Evolutionary conservation across 176 grass and related monocot species (phyloP), one percentile per base, ranked within the genome.

Genomic region (Zoysia pacifica): DNA sequence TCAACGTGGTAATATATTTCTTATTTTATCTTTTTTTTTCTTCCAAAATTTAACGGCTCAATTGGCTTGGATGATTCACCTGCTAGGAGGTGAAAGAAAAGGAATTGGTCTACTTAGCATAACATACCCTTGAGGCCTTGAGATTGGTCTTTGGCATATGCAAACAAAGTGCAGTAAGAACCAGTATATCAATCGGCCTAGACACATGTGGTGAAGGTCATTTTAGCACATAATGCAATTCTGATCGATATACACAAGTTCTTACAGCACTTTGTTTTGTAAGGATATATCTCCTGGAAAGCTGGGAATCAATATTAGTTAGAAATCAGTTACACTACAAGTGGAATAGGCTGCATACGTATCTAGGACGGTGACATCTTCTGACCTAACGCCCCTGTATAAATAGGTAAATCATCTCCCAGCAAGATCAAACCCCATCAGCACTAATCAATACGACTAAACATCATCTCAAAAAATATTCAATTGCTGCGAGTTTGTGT

Each of bases 381-480:
- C 15, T 51, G 49, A 49, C 13, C 16, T 43, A 43, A 13, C 14
- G 18, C 2, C 9, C 41, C 62, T 67, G 67, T 75, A 80, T 80
- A 74, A 50, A 68, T 50, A 66, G 62, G 52, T 16, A 67, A 28
- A 44, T 68, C 70, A 74, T 65, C 51, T 51, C 55, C 48, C 20
- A 50, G 28, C 28, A 28, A 28, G 28, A 28, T 28, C 28, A 28
- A 39, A 55, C 60, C 48, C 73, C 35, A 37, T 42, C 67, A 36
- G 74, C 48, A 50, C 10, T 50, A 50, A 50, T 46, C 18, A 79
- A 28, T 28, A 28, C 28, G 28, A 28, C 28, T 28, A 28, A 72
- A 85, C 19, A 64, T 14, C 46, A 55, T 46, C 47, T 76, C 2
- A 46, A 62, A 62, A 8, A 63, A 70, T 81, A 81, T 51, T 69